Conservation (phyloP, 2,329 filamentous ascomycete genomes). For the Pseudopithomyces chartarum region DNA sequence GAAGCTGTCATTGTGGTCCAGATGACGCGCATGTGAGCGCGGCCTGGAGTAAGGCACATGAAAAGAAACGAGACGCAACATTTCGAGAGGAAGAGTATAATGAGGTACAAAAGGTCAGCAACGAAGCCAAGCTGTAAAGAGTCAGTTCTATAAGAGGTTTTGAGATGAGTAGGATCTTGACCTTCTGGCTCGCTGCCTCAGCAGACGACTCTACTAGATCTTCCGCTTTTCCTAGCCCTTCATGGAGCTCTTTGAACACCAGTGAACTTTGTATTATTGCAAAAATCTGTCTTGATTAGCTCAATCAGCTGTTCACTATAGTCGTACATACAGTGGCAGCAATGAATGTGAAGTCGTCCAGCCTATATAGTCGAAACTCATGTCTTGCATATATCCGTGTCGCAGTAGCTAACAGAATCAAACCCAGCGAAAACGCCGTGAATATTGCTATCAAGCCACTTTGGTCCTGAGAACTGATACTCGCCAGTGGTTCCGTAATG, state of each 20-base stretch:
- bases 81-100: not conserved
- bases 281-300: not conserved
- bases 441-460: constrained; percentile 2
- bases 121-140: too few relatives aligned
- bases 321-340: too few relatives aligned
- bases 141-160: too few relatives aligned
- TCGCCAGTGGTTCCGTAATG: not conserved
- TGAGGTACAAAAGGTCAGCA: not conserved
- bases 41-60: not conserved
- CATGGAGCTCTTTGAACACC: not conserved
- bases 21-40: not conserved
- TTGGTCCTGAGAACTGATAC: constrained; percentile 1
- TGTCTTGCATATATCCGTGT: not conserved
- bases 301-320: too few relatives aligned
- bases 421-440: constrained; percentile 1
- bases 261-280: not conserved
- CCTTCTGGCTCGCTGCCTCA: too few relatives aligned
- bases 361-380: not conserved
- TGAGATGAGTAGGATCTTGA: too few relatives aligned
- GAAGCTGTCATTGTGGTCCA: constrained; percentile 2
- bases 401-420: not conserved
- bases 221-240: not conserved
- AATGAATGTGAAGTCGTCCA: too few relatives aligned
- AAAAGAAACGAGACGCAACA: not conserved
- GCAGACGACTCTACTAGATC: not conserved